Evolutionary conservation across 2,329 filamentous ascomycete species (phyloP).

Genomic region (Aspergillus brasiliensis): DNA sequence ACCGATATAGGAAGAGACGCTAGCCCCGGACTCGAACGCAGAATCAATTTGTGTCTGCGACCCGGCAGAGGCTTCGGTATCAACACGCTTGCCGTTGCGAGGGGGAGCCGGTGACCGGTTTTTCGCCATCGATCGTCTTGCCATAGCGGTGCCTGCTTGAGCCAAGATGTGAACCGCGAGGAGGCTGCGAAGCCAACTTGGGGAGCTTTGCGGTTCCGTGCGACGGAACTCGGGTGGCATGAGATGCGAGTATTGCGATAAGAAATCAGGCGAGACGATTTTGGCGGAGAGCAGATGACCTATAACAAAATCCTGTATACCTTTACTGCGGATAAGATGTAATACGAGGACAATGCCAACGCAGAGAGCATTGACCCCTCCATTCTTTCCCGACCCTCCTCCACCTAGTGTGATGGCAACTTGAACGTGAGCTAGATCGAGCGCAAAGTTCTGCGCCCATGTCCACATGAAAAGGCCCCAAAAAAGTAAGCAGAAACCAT

Average conservation of each 20-base stretch:
- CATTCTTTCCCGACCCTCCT: slow-evolving; percentile 59
- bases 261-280: slow-evolving; percentile 45
- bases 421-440: slow-evolving; percentile 89
- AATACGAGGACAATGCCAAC: slow-evolving; percentile 49
- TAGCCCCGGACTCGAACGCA: slow-evolving; percentile 46
- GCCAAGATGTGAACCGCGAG: slow-evolving; percentile 53
- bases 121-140: slow-evolving; percentile 49
- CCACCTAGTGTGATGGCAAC: slow-evolving; percentile 89
- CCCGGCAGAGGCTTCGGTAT: slow-evolving; percentile 49
- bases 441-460: slow-evolving; percentile 80
- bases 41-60: slow-evolving; percentile 46
- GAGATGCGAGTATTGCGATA: slow-evolving; percentile 47
- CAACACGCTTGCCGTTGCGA: slow-evolving; percentile 46
- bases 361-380: slow-evolving; percentile 49
- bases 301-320: slow-evolving; percentile 53
- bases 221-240: slow-evolving; percentile 48
- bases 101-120: slow-evolving; percentile 45
- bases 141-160: slow-evolving; percentile 51
- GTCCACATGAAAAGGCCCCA: slow-evolving; percentile 83
- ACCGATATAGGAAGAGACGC: slow-evolving; percentile 43
- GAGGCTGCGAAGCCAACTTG: slow-evolving; percentile 50
- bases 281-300: slow-evolving; percentile 48
- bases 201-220: slow-evolving; percentile 44
- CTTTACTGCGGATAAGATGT: slow-evolving; percentile 49
- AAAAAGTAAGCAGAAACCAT: slow-evolving; percentile 76